Percentiles rank a stretch among this genome's conserved stretches.
phyloP scores from a whole-genome alignment of 371 early-diverging fungal species.

The Smittium mucronatum region DNA sequence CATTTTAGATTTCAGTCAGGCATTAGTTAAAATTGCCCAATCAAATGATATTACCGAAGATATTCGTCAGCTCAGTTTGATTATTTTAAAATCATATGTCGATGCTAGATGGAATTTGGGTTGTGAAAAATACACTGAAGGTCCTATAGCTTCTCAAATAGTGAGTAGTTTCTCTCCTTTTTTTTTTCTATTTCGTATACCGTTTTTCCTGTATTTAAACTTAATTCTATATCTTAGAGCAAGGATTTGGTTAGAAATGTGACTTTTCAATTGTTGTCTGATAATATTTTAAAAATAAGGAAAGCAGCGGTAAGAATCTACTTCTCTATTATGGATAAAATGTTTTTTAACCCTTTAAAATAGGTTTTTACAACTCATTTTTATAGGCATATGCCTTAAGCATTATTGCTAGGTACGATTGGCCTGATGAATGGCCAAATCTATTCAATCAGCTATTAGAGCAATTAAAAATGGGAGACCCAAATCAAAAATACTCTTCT shows the following conservation, averaged over 20 bases:
- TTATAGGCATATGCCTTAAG: slow-evolving; percentile 62
- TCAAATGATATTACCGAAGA: slow-evolving; percentile 46
- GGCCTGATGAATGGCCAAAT: slow-evolving; percentile 91
- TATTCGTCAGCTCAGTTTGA: slow-evolving; percentile 71
- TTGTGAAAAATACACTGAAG: slow-evolving; percentile 23
- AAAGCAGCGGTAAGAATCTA: slow-evolving; percentile 18
- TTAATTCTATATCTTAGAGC: too few relatives aligned
- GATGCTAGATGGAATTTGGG: slow-evolving; percentile 62
- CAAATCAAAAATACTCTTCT: slow-evolving; percentile 69
- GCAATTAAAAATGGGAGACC: slow-evolving; percentile 48
- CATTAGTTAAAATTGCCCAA: slow-evolving; percentile 49
- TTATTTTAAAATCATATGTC: slow-evolving; percentile 62
- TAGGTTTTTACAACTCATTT: too few relatives aligned
- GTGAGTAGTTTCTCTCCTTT: not conserved
- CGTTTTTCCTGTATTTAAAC: too few relatives aligned
- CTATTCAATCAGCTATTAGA: slow-evolving; percentile 63
- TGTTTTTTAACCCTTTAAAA: too few relatives aligned
- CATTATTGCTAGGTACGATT: slow-evolving; percentile 80
- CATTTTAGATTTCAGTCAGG: slow-evolving; percentile 42
- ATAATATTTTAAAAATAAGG: slow-evolving; percentile 21
- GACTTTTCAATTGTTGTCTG: slow-evolving; percentile 19
- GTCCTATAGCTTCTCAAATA: slow-evolving; percentile 13
- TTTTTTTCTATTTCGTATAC: too few relatives aligned
- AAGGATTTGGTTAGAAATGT: slow-evolving; percentile 21
- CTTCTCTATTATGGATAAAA: too few relatives aligned